Conservation (phyloP, 768 basidiomycete species). For the Lentinula lateritia region DNA sequence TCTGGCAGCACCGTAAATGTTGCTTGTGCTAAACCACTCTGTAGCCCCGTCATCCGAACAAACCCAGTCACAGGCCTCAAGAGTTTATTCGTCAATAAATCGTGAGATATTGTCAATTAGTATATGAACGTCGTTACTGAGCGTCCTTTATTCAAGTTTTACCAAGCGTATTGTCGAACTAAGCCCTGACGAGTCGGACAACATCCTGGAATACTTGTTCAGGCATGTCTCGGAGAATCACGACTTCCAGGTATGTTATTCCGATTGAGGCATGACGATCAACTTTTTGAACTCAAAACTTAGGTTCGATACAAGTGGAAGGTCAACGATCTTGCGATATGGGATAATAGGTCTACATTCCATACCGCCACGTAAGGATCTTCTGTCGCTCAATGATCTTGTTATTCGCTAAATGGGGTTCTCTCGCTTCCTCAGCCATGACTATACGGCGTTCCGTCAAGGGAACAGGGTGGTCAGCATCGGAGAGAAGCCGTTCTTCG, state of each 20-base stretch:
- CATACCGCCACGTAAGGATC: constrained; percentile 38
- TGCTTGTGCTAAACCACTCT: not conserved
- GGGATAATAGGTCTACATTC: constrained; percentile 52
- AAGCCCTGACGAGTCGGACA: constrained; percentile 45
- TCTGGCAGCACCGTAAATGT: not conserved
- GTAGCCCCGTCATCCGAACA: constrained; percentile 46
- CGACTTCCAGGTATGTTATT: constrained; percentile 36
- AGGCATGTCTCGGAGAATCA: constrained; percentile 52
- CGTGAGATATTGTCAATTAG: constrained; percentile 20
- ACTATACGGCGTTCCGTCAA: constrained; percentile 27
- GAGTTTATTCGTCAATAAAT: constrained; percentile 48
- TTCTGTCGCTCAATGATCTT: not conserved
- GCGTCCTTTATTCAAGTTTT: constrained; percentile 29
- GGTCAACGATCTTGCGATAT: constrained; percentile 50
- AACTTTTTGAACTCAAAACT: not conserved
- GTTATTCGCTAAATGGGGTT: not conserved
- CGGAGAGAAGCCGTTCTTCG: constrained; percentile 49
- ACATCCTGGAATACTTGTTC: constrained; percentile 42
- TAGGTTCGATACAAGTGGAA: constrained; percentile 49
- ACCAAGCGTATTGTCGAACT: constrained; percentile 52
- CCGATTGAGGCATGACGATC: not conserved
- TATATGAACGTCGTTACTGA: not conserved
- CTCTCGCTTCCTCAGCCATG: constrained; percentile 19
- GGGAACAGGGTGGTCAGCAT: constrained; percentile 51
- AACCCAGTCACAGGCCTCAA: constrained; percentile 60